Evolutionary conservation across 2,329 filamentous ascomycete species (phyloP), one percentile per base, ranked within the genome.

Genomic region (Thelonectria blattea): DNA sequence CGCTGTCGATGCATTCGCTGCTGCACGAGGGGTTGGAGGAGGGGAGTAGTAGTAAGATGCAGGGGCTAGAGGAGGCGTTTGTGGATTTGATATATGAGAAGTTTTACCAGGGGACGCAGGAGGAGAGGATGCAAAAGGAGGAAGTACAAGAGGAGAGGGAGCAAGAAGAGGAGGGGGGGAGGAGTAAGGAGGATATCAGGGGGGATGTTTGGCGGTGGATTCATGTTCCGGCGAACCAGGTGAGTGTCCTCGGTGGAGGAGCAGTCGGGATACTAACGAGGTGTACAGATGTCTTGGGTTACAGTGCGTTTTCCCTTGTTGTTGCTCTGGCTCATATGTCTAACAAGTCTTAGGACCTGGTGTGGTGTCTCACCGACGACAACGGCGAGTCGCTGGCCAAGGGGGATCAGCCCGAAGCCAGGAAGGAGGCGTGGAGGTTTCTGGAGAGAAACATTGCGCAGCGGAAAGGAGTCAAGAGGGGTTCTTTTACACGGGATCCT

Each of bases 151-250:
- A n/a, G 22, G 22, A 24, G 22, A 24, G 22, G 22, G 22, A 24
- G 6, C 3, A 24, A 24, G 6, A 24, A 24, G 22, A 24, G 22
- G 3, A 37, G 7, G 22, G 4, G 3, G 22, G 3, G 12, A 34
- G 32, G 5, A 11, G 18, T 24, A 32, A 50, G 30, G 37, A 11
- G 45, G 46, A 6, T 10, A 37, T 55, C 9, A 52, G 47, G 15
- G 14, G 42, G n/a, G 15, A 46, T 4, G 17, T 34, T 8, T 63
- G 57, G 61, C 50, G 22, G 50, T 63, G 61, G 61, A 61, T 63
- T 32, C 59, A 61, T 24, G 34, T 61, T 24, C 58, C 61, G 2
- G 27, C 50, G 5, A 63, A 63, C 39, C 55, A 63, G 48, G 58
- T 58, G 34, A 57, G 18, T 22, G 7, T 12, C 2, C 20, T 22